These are phyloP conservation scores for Cucumis variabilis DNA, from an alignment of 331 rosid genomes.

Conservation along the genomic window DNA sequence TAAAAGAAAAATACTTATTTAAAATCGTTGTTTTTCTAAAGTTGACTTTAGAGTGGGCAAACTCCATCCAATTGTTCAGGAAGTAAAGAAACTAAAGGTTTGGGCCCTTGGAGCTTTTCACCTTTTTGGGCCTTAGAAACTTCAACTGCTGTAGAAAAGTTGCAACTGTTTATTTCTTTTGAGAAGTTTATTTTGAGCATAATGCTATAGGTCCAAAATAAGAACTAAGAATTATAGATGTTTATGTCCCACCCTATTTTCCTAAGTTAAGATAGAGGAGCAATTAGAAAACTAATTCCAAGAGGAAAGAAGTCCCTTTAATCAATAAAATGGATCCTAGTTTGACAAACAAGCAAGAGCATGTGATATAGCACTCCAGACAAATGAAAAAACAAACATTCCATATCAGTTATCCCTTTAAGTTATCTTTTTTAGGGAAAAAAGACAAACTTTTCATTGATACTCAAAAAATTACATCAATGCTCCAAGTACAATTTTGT, in stretches of 20 bases:
- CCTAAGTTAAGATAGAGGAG: not conserved
- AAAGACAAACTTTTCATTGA: not conserved
- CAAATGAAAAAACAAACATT: not conserved
- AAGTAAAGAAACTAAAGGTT: not conserved
- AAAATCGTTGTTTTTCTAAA: not conserved
- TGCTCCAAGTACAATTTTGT: not conserved
- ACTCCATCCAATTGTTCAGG: not conserved
- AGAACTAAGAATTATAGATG: not conserved
- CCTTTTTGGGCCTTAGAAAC: not conserved
- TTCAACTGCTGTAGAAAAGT: not conserved
- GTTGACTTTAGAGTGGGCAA: not conserved
- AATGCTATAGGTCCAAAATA: not conserved
- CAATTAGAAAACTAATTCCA: not conserved
- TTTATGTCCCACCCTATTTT: not conserved
- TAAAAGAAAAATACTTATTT: not conserved
- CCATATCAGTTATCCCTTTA: not conserved
- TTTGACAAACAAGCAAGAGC: not conserved
- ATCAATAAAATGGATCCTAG: not conserved
- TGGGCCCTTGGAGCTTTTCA: not conserved
- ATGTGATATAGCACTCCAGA: not conserved
- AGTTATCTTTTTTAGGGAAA: not conserved
- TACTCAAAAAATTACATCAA: slow-evolving; percentile 14
- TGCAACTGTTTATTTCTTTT: not conserved
- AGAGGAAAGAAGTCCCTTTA: not conserved
- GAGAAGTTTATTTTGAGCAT: slow-evolving; percentile 7